Base-by-base conservation (phyloP, 257 asterid genomes). In the Przewalskia tangutica region DNA sequence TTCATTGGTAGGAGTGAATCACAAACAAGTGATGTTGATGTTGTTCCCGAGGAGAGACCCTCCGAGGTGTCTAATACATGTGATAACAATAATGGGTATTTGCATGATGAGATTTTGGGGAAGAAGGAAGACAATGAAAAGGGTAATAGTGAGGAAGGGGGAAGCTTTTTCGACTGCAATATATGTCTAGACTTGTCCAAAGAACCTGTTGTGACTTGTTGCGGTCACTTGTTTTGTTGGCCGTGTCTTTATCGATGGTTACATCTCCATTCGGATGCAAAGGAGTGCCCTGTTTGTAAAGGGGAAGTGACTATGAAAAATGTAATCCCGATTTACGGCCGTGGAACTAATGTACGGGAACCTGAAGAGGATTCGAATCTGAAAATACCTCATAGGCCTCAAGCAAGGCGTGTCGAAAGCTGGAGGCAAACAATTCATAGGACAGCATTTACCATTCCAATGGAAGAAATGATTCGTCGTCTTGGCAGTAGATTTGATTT, bases 191-290 rank as follows among this genome's bases (percentile, higher is more conserved):
- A 96, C 79, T 86, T 94, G 91, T 91, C 98, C 2, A 90, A 89
- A 84, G 98, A 94, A 62, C 99, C 99, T 7, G 98, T 94, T 38
- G 98, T 96, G 55, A 96, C 99, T 65, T 94, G 98, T 84, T 96
- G 99, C 0, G 99, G 99, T 36, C 99, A 96, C 87, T 89, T 96
- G 84, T 96, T 91, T 85, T 96, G 99, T 82, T 96, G 99, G 99
- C 94, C 97, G 3, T 96, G 99, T 84, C 95, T 96, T 63, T 96
- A 91, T 86, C 92, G 93, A 27, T 96, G 99, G 99, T 77, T 96
- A 51, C 92, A 94, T 82, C 87, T 88, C 82, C 98, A 96, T 86
- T 96, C 98, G 0, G 96, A 93, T 66, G 99, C 96, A 9, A 91
- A 91, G 85, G 97, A 94, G 58, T 95, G 99, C 42, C 99, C 99